Evolutionary conservation across 164 flowering plant genomes (phyloP).

Genomic region (Stephania japonica): DNA sequence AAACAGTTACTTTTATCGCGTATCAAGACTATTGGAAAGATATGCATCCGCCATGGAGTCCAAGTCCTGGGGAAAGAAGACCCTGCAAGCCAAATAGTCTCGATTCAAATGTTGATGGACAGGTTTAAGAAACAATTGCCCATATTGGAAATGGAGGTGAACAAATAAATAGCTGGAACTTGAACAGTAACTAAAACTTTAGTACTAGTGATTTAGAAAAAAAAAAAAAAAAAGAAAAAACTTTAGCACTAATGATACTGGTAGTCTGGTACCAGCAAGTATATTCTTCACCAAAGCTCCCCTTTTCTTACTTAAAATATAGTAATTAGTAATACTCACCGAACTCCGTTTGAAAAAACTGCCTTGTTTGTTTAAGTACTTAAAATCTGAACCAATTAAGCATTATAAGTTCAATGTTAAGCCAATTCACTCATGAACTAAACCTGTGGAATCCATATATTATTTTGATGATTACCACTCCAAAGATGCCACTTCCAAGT

Average conservation of each 20-base stretch:
- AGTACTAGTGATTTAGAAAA: too few species aligned
- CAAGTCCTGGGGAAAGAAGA: slow-evolving; percentile 92
- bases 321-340: too few species aligned
- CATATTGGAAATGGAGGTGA: neutral
- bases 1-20: slow-evolving; percentile 9
- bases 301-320: neutral
- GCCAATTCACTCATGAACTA: neutral
- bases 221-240: too few species aligned
- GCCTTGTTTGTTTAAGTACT: too few species aligned
- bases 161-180: too few species aligned
- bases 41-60: slow-evolving; percentile 76
- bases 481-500: neutral
- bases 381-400: too few species aligned
- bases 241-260: too few species aligned
- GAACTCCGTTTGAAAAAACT: too few species aligned
- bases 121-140: neutral
- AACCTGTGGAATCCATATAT: neutral
- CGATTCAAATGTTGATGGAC: neutral
- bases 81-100: slow-evolving; percentile 41
- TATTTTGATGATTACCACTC: neutral
- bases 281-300: neutral
- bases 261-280: too few species aligned
- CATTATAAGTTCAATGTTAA: too few species aligned
- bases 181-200: too few species aligned
- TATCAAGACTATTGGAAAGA: slow-evolving; percentile 20